Evolutionary conservation across 805 yeast species (phyloP).

Genomic region (Monosporozyma unispora): DNA sequence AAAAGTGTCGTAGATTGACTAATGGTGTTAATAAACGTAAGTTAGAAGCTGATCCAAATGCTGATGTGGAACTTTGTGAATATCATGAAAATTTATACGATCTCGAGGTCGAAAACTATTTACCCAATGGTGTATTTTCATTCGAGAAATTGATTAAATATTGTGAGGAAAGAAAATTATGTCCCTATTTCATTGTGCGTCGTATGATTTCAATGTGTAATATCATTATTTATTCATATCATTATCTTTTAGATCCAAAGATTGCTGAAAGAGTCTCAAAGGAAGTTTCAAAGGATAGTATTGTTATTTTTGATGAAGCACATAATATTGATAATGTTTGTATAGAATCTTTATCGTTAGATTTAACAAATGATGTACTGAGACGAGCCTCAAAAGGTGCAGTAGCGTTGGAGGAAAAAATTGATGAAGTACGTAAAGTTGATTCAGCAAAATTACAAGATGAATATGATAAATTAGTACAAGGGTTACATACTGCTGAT

Average conservation of each 20-base stretch:
- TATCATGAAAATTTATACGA: conserved; percentile 87
- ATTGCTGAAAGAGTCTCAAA: conserved; percentile 91
- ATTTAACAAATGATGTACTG: conserved; percentile 81
- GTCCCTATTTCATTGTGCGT: conserved; percentile 96
- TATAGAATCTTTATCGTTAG: conserved; percentile 87
- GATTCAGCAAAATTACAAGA: conserved; percentile 80
- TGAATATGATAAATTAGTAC: conserved; percentile 86
- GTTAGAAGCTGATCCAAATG: conserved; percentile 49
- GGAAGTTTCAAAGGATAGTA: conserved; percentile 85
- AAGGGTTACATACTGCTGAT: conserved; percentile 80
- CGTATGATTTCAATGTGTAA: conserved; percentile 95
- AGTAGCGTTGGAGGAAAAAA: conserved; percentile 60
- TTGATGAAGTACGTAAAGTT: conserved; percentile 73
- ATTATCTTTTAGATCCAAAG: conserved; percentile 91
- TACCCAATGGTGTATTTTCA: conserved; percentile 91
- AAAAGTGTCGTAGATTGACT: conserved; percentile 88
- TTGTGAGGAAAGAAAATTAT: conserved; percentile 70
- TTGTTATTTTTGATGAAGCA: conserved; percentile 95
- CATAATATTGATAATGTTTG: conserved; percentile 98
- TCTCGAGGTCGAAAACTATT: conserved; percentile 75
- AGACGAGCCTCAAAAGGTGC: conserved; percentile 87
- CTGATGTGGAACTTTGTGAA: conserved; percentile 59
- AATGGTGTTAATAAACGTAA: conserved; percentile 76
- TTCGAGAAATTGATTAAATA: conserved; percentile 74
- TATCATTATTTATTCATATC: conserved; percentile 91